Evolutionary conservation across 768 basidiomycete species (phyloP), one percentile per base, ranked within the genome.

Genomic region (Clitopilus hobsonii): DNA sequence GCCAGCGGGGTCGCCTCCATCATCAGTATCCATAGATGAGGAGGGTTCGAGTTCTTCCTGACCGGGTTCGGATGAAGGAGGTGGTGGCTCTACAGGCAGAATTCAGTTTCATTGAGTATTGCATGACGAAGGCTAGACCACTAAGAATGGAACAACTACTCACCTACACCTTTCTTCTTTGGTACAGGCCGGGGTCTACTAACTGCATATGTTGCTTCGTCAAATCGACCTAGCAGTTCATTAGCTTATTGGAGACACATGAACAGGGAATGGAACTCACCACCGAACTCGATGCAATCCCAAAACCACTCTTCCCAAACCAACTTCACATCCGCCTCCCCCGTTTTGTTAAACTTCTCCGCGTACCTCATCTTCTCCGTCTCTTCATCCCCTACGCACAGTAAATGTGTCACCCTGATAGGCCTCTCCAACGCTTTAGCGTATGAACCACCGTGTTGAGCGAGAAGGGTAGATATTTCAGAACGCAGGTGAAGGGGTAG

Each of bases 281-380:
- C 91, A 56, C 84, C 84, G 63, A 83, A 91, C 38, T 86, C 83
- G 2, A 95, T 62, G 24, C 82, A 95, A 63, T 97, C 94, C 92
- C 92, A 95, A 54, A 97, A 89, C 95, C 95, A 98, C 58, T 96
- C 94, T 63, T 95, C 93, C 89, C 94, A 96, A 1, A 97, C 83
- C 2, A 95, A 72, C 50, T 81, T 76, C 27, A 94, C 93, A 41
- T 81, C 76, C 5, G 86, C 87, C 67, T 91, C 90, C 28, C 84
- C 81, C 20, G 76, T 74, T 16, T 73, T 66, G 64, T 88, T 89
- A 62, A 89, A 88, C 63, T 86, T 88, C 54, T 84, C 78, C 0
- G 91, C 91, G 61, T 88, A 90, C 4, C 73, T 76, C 77, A 94
- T 86, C 73, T 93, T 94, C 49, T 89, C 83, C 10, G 85, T 79